Conservation (phyloP, 305 asterid species). For the Plantago lanceolata region DNA sequence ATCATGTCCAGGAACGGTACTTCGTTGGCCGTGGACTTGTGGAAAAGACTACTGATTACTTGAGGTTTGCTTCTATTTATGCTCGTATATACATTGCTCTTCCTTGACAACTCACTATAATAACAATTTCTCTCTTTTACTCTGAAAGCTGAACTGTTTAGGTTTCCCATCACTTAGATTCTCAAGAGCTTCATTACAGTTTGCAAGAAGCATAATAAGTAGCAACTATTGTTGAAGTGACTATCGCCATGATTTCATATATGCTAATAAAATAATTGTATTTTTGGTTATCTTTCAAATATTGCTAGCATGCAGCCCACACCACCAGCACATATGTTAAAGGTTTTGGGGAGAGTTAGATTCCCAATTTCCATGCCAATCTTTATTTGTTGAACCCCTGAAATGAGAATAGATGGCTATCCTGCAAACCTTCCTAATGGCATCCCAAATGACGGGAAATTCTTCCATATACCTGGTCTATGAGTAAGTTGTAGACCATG, state of each 20-base stretch:
- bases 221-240: background rate
- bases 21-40: conserved; percentile 99
- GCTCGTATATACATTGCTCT: conserved; percentile 14
- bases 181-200: background rate
- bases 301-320: background rate
- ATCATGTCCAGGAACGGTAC: conserved; percentile 71
- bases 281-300: too few relatives aligned
- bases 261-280: too few relatives aligned
- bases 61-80: conserved; percentile 50
- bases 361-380: background rate
- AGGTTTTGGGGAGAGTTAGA: background rate
- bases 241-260: background rate
- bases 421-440: too few relatives aligned
- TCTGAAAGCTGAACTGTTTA: background rate
- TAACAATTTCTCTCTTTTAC: background rate
- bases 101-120: conserved; percentile 11
- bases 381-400: background rate
- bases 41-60: conserved; percentile 74
- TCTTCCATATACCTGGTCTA: too few relatives aligned
- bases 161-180: background rate
- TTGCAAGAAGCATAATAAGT: background rate
- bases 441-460: too few relatives aligned
- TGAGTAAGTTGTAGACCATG: too few relatives aligned
- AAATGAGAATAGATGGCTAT: background rate
- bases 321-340: background rate